Percentiles rank a stretch among this genome's conserved stretches.
Conservation (phyloP, 768 basidiomycete genomes). For the Boletellus ananiceps region DNA sequence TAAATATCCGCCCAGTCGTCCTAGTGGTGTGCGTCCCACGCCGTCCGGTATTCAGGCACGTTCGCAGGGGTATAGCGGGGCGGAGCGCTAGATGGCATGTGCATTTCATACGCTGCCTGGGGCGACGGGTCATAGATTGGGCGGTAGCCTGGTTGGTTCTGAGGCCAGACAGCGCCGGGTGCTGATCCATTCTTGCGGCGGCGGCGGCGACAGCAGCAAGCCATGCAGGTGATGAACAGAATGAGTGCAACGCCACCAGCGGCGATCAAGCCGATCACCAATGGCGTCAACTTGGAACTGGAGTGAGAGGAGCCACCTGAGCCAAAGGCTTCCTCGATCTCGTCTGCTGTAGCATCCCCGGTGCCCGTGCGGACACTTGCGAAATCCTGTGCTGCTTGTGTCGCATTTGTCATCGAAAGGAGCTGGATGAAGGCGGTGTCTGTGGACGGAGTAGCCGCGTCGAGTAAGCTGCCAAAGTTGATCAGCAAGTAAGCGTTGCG, state of each 20-base stretch:
- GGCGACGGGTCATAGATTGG: constrained; percentile 26
- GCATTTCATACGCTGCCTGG: constrained; percentile 26
- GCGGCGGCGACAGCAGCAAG: constrained; percentile 11
- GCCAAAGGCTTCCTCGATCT: constrained; percentile 38
- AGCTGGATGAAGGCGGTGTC: constrained; percentile 59
- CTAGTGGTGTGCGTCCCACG: constrained; percentile 23
- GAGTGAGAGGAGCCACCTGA: constrained; percentile 30
- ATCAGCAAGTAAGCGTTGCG: constrained; percentile 62
- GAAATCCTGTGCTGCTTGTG: constrained; percentile 29
- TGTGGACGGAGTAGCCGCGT: constrained; percentile 34
- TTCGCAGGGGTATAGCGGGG: constrained; percentile 12
- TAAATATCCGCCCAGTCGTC: neutral
- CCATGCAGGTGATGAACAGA: neutral
- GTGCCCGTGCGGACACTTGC: constrained; percentile 6
- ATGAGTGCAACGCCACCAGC: constrained; percentile 6
- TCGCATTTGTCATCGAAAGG: constrained; percentile 49
- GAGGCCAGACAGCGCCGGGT: constrained; percentile 6
- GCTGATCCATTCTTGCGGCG: constrained; percentile 5
- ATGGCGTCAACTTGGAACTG: constrained; percentile 16
- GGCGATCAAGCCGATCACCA: constrained; percentile 17
- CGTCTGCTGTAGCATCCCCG: neutral
- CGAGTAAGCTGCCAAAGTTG: constrained; percentile 60
- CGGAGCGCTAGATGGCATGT: constrained; percentile 13
- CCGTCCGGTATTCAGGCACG: constrained; percentile 20
- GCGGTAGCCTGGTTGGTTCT: constrained; percentile 13